A percentile compares a stretch with the other conserved stretches of the same genome.
These are phyloP conservation scores for Cyathus striatus DNA, from an alignment of 768 basidiomycete genomes.

Conservation along the genomic window DNA sequence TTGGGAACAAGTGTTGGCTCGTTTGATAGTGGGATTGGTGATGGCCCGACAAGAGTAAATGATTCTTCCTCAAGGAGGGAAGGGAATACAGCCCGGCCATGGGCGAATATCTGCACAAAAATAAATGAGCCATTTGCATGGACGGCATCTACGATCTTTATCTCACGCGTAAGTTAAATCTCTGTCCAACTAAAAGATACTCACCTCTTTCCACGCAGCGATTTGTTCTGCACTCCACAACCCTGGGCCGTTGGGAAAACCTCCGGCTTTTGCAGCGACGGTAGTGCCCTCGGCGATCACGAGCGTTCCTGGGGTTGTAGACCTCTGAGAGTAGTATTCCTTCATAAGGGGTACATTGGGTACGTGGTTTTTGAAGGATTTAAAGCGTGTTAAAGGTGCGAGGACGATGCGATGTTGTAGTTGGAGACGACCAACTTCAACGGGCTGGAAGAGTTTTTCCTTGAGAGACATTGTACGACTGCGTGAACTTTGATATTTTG, in stretches of 20 bases:
- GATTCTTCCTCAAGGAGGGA: background rate
- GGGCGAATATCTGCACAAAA: background rate
- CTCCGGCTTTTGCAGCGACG: constrained; percentile 30
- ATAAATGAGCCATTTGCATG: constrained; percentile 1
- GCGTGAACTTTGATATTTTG: too few species aligned
- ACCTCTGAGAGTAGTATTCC: constrained; percentile 31
- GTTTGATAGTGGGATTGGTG: background rate
- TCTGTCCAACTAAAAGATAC: constrained; percentile 6
- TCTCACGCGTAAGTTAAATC: constrained; percentile 33
- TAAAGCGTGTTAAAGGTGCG: background rate
- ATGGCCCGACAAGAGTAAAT: background rate
- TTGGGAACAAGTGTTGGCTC: background rate
- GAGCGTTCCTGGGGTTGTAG: constrained; percentile 24
- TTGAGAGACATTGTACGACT: too few species aligned
- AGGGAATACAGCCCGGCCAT: background rate
- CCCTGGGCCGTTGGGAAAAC: constrained; percentile 26
- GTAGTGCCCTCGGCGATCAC: constrained; percentile 30
- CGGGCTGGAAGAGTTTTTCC: constrained; percentile 1
- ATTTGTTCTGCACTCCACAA: constrained; percentile 37
- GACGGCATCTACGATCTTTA: constrained; percentile 18
- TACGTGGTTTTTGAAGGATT: background rate
- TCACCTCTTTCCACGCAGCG: constrained; percentile 34
- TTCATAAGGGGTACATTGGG: constrained; percentile 7
- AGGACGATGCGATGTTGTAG: constrained; percentile 1
- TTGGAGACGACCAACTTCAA: background rate